Evolutionary conservation across 352 stramenopile genomes (phyloP).

Genomic region (Pythium insidiosum): DNA sequence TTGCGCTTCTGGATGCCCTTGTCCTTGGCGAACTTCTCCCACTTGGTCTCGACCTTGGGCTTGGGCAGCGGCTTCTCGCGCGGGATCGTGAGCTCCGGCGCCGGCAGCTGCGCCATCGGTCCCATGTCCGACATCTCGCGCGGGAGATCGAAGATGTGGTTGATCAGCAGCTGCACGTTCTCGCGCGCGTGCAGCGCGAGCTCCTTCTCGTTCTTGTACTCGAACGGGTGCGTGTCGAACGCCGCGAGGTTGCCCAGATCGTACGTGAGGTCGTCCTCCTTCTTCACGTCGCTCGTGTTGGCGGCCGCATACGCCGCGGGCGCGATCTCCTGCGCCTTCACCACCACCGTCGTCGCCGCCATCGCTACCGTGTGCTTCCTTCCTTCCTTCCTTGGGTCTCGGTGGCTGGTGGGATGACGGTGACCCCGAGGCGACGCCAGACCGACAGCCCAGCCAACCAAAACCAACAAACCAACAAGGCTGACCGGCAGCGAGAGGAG

Average conservation of each 20-base stretch:
- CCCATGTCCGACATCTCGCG: constrained; percentile 91
- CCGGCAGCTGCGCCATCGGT: constrained; percentile 78
- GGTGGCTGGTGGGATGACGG: background rate
- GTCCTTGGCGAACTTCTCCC: constrained; percentile 98
- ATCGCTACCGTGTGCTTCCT: constrained; percentile 4
- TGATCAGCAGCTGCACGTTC: constrained; percentile 93
- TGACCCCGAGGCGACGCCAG: background rate
- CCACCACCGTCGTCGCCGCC: constrained; percentile 31
- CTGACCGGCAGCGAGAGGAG: too few species aligned
- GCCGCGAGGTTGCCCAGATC: constrained; percentile 87
- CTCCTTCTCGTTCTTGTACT: constrained; percentile 80
- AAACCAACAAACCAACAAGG: constrained; percentile 8
- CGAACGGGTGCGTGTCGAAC: constrained; percentile 86
- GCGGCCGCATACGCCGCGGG: constrained; percentile 57
- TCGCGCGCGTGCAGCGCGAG: constrained; percentile 85
- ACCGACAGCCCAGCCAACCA: background rate
- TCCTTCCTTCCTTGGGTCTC: background rate
- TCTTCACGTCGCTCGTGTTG: constrained; percentile 57
- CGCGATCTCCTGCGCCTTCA: constrained; percentile 81
- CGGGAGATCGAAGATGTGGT: constrained; percentile 88
- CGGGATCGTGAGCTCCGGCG: constrained; percentile 58
- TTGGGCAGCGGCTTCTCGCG: constrained; percentile 87
- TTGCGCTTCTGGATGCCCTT: constrained; percentile 98
- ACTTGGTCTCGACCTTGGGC: constrained; percentile 95
- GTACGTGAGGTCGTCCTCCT: constrained; percentile 82